Base-by-base conservation (phyloP, 257 asterid species). In the Gynochthodes officinalis region DNA sequence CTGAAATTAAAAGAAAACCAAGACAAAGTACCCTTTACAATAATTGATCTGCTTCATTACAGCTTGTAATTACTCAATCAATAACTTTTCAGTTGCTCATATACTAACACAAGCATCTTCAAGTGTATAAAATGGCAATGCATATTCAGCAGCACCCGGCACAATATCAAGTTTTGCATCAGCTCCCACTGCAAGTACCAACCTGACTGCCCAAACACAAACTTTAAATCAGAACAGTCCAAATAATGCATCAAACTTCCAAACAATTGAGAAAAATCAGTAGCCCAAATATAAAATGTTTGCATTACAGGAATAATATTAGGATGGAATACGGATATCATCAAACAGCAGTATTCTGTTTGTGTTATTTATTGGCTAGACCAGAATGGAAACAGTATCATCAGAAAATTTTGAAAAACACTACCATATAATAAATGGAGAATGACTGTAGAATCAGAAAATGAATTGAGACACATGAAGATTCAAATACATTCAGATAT, bases 161-260 rank as follows among this genome's bases (percentile, higher is more conserved):
- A 87, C 95, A 35, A 81, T 53, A 79, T 94, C 95, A 82, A 89
- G 87, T 82, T 87, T 89, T 76, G 97, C 69, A 77, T 91, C 96
- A 77, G 97, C 96, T 85, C 97, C 99, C 59, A 91, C 85, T 25
- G 99, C 98, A 86, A 94, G 90, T 72, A 94, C 97, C 97, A 94
- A 86, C 98, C 97, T 94, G 89, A 88, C 98, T 91, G 90, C 86
- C 93, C 92, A 81, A 76, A 79, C 78, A 54, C 80, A 84, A 60
- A 73, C 71, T 72, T 32, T 73, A 33, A 77, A 63, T 83, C 83
- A 88, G 84, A 23, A 79, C 53, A 61, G 55, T 40, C 53, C n/a
- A 61, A 70, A 5, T 67, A 66, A 49, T 43, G 43, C 23, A 28
- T 65, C 44, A 16, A 2, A 19, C 14, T 33, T 27, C 40, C 18